Base-by-base conservation (phyloP, 1,284 basidiomycete genomes). In the Microbotryomycetes sp. region DNA sequence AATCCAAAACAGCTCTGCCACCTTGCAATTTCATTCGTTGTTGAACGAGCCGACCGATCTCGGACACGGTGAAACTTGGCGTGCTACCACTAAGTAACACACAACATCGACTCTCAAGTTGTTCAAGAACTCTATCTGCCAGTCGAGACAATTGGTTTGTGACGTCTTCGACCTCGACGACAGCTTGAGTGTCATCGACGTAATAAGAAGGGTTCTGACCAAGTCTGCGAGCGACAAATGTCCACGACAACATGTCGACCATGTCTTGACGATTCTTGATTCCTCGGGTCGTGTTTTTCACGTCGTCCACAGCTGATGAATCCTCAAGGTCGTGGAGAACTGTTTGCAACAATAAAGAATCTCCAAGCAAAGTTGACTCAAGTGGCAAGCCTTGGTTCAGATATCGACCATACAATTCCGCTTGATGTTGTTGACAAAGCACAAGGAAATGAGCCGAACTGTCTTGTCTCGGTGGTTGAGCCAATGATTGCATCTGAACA, bases 201-300 rank as follows among this genome's bases (percentile, higher is more conserved):
- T 98, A 98, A 77, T 88, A 97, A 1, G 83, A 82, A 14, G 94
- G 92, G 76, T 98, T 98, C 65, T 80, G 83, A 59, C 78, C 79
- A 56, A 91, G 75, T 64, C 93, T 82, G 54, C 81, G 80, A 6
- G 84, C 81, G 31, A 96, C 80, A 76, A 87, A 92, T 7, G 92
- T 92, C 77, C 86, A 91, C 1, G 86, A 86, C 42, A 96, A 75
- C 6, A 81, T 77, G 71, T 93, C 88, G 63, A 92, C 80, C 48
- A 85, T 77, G 69, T 90, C 85, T 70, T 90, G 84, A 71, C 82
- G 84, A 52, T 80, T 76, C 48, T 78, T 69, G 65, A 85, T 78
- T n/a, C n/a, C n/a, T 3, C 14, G 72, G 69, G 3, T 78, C 77
- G 22, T 75, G 16, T 29, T 26, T 29, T 22, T 29, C 47, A 65